phyloP scores from a whole-genome alignment of 1,139 yeast species.

The Saccharomyces hybrid region DNA sequence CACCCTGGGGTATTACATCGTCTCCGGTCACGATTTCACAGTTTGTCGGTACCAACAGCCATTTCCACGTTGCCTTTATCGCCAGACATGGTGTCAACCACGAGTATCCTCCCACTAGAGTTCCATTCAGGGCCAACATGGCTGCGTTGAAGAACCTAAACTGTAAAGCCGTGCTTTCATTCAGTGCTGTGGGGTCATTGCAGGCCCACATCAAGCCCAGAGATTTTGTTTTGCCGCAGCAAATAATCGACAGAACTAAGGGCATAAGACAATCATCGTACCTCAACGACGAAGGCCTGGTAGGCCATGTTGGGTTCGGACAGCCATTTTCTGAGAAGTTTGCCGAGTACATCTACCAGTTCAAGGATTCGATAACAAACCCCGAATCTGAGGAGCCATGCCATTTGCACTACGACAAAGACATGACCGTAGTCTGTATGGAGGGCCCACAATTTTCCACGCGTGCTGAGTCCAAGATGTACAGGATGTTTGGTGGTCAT shows the following conservation, averaged over 20 bases:
- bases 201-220: slow-evolving; percentile 85
- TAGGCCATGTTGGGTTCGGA: slow-evolving; percentile 95
- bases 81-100: slow-evolving; percentile 93
- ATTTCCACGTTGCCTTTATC: slow-evolving; percentile 79
- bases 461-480: slow-evolving; percentile 89
- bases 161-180: slow-evolving; percentile 81
- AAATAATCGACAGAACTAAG: slow-evolving; percentile 92
- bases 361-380: slow-evolving; percentile 48
- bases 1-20: slow-evolving; percentile 98
- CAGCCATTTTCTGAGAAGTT: slow-evolving; percentile 85
- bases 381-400: slow-evolving; percentile 33
- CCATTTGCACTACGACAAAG: slow-evolving; percentile 40
- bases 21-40: slow-evolving; percentile 85
- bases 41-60: slow-evolving; percentile 38
- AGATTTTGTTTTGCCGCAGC: slow-evolving; percentile 91
- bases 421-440: slow-evolving; percentile 86
- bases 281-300: slow-evolving; percentile 79
- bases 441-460: slow-evolving; percentile 98
- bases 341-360: slow-evolving; percentile 54
- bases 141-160: slow-evolving; percentile 88
- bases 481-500: slow-evolving; percentile 85
- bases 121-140: slow-evolving; percentile 88
- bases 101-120: slow-evolving; percentile 82
- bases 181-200: slow-evolving; percentile 93
- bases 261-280: slow-evolving; percentile 88